phyloP scores from a whole-genome alignment of 257 asterid species.

The Solanum chaucha region DNA sequence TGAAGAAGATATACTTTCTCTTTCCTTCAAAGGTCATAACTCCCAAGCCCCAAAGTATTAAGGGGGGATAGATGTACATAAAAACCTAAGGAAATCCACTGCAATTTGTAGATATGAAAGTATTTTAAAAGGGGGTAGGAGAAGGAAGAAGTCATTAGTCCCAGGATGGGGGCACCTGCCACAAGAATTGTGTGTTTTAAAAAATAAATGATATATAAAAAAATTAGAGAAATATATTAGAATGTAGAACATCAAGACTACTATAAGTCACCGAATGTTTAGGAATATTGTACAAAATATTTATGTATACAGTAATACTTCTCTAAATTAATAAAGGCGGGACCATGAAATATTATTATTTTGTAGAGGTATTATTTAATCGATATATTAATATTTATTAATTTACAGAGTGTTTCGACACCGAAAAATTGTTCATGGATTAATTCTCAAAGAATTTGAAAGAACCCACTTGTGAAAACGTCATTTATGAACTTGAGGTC shows the following conservation, averaged over 20 bases:
- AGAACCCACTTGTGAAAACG: no score
- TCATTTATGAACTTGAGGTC: no score
- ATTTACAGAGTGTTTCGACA: no score
- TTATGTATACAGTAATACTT: neutral
- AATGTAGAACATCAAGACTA: neutral
- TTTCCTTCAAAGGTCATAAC: neutral
- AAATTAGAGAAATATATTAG: neutral
- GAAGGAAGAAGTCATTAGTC: neutral
- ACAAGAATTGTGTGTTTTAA: neutral
- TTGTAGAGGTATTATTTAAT: no score
- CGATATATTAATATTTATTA: no score
- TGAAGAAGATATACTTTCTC: neutral
- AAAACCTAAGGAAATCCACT: neutral
- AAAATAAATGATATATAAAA: neutral
- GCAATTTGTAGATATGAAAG: neutral
- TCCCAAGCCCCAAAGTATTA: neutral
- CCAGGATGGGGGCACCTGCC: neutral
- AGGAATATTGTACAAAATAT: neutral
- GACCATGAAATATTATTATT: no score
- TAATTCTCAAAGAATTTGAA: no score
- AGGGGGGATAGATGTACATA: neutral
- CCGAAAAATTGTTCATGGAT: no score
- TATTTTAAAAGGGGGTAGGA: neutral
- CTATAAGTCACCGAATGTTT: neutral
- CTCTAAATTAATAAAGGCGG: no score